A percentile compares a stretch with the other conserved stretches of the same genome.
Evolutionary conservation across 2,329 filamentous ascomycete genomes (phyloP).

Genomic region (Ceratocystis diversiconidia): DNA sequence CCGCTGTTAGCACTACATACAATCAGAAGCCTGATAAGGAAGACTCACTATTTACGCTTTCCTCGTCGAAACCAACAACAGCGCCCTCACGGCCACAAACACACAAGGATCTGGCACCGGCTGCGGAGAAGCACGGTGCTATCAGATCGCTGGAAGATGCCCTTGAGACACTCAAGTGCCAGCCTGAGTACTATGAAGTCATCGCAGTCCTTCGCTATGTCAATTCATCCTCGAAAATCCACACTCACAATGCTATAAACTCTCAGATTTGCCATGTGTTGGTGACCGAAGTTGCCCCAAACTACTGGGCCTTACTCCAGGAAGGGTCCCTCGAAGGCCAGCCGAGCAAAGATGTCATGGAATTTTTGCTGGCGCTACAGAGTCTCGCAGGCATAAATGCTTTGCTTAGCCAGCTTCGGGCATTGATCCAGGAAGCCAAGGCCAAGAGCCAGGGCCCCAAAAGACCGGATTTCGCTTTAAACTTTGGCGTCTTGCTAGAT

Average conservation of each 20-base stretch:
- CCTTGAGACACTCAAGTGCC: slow-evolving; percentile 43
- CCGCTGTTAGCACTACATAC: slow-evolving; percentile 39
- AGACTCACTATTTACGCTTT: slow-evolving; percentile 27
- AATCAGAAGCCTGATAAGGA: slow-evolving; percentile 25
- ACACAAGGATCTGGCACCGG: neutral
- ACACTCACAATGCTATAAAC: neutral
- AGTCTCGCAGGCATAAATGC: slow-evolving; percentile 68
- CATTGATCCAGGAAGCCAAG: slow-evolving; percentile 41
- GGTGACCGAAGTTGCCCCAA: slow-evolving; percentile 59
- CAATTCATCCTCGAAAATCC: neutral
- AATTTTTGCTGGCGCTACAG: slow-evolving; percentile 50
- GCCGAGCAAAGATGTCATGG: slow-evolving; percentile 27
- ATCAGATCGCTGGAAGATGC: slow-evolving; percentile 33
- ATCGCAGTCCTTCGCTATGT: slow-evolving; percentile 40
- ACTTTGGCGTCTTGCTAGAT: slow-evolving; percentile 32
- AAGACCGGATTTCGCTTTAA: slow-evolving; percentile 31
- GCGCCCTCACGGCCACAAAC: neutral
- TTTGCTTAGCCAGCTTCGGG: slow-evolving; percentile 53
- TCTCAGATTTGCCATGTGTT: slow-evolving; percentile 58
- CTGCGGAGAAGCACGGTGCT: neutral
- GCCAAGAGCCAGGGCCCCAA: slow-evolving; percentile 27
- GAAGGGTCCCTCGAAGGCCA: slow-evolving; percentile 27
- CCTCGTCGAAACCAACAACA: neutral
- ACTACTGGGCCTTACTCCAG: slow-evolving; percentile 60
- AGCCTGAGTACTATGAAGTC: slow-evolving; percentile 48